Base-by-base conservation (phyloP, 2,329 filamentous ascomycete genomes). In the Botrytis byssoidea region DNA sequence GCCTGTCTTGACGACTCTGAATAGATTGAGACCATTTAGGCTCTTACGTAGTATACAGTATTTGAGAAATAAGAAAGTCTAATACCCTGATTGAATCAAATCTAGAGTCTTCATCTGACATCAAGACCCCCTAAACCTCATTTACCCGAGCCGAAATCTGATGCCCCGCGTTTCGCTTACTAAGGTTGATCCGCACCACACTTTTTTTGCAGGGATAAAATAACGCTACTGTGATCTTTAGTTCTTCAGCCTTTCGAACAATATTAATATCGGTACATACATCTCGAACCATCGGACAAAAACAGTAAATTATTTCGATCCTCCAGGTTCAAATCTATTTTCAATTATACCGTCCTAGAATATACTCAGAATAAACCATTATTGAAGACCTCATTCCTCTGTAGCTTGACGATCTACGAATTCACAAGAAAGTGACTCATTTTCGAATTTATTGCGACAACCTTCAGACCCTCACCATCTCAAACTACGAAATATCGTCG, bases 371-470 rank as follows among this genome's bases (percentile, higher is more conserved):
- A 42, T 6, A 51, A n/a, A 64, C 12, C 48, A 55, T 20, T 51
- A 16, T 32, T 55, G 6, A 57, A 57, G 35, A 12, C 16, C 18
- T 18, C 29, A 32, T 32, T 32, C 18, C 16, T 22, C n/a, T 57
- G n/a, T n/a, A 68, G 32, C 37, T 65, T 42, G n/a, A 46, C 16
- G 12, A 22, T 22, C 2, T n/a, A 55, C n/a, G 22, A 42, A 71
- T 37, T 44, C 46, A 57, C 48, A 42, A 60, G 29, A 14, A 72
- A 67, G 71, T 72, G 71, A 72, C 71, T 72, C 71, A 72, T 72
- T 69, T 51, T 59, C 61, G 25, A 59, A 67, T 59, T 40, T 42
- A 57, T 22, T 68, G 25, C 46, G 46, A 67, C 35, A 44, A 71
- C 59, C 48, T n/a, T 29, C 57, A 63, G 40, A 71, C 42, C 42